A percentile compares a stretch with the other conserved stretches of the same genome.
These are phyloP conservation scores for Talaromyces sp. DNA, from an alignment of 2,329 filamentous ascomycete species.

Conservation along the genomic window DNA sequence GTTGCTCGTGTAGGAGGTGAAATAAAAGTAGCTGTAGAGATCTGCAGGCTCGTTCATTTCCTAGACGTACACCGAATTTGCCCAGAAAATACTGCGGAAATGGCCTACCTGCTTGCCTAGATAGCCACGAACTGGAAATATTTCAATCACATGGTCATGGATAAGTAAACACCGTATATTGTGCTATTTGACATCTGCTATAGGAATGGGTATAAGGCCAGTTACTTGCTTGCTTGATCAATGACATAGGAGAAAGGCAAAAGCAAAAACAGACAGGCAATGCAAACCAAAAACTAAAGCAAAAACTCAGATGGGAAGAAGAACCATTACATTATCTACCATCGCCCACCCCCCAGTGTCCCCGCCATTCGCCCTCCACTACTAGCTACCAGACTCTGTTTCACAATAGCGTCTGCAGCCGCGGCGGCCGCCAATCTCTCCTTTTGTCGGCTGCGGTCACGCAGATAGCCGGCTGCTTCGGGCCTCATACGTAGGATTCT, in stretches of 20 bases:
- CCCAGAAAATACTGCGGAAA: too few relatives aligned
- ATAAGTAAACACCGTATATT: background rate
- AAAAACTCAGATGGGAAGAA: background rate
- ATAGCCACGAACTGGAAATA: background rate
- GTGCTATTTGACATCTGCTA: conserved; percentile 7
- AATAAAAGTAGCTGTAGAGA: too few relatives aligned
- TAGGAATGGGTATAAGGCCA: conserved; percentile 16
- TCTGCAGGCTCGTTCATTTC: too few relatives aligned
- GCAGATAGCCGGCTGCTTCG: conserved; percentile 81
- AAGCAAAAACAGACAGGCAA: background rate
- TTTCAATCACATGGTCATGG: background rate
- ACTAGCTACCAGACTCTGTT: conserved; percentile 73
- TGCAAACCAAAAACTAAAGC: background rate
- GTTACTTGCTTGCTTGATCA: conserved; percentile 4
- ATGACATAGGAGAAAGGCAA: background rate
- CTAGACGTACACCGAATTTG: too few relatives aligned
- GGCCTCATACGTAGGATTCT: conserved; percentile 92
- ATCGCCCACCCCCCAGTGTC: conserved; percentile 33
- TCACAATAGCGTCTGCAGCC: conserved; percentile 89
- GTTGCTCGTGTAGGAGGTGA: background rate
- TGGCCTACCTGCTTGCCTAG: too few relatives aligned
- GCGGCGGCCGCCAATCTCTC: conserved; percentile 86
- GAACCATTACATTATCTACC: conserved; percentile 6
- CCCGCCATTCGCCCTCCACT: conserved; percentile 53
- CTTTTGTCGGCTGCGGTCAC: conserved; percentile 88